Conservation (phyloP, 148 eudicot species). For the Fagopyrum homotropicum region DNA sequence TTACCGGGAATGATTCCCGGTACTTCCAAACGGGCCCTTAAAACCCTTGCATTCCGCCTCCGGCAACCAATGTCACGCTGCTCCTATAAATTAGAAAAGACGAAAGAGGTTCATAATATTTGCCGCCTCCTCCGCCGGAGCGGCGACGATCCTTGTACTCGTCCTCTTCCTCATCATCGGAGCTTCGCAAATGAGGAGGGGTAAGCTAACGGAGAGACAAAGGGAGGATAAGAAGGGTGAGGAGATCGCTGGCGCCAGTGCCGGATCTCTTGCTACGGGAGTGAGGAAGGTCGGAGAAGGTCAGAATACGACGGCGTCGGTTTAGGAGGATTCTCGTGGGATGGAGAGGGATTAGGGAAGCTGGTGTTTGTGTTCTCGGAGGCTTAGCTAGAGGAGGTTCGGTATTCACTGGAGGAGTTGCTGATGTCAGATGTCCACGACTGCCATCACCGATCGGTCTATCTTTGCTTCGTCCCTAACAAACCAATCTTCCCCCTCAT, state of each 20-base stretch:
- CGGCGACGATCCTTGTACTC: conserved; percentile 16
- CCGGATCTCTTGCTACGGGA: background rate
- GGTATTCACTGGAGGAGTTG: conserved; percentile 69
- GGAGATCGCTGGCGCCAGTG: background rate
- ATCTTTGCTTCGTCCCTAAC: no score
- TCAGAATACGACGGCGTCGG: conserved; percentile 20
- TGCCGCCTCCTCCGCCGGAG: conserved; percentile 19
- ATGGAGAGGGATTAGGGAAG: conserved; percentile 56
- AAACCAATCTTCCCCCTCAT: no score
- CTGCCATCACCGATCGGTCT: no score
- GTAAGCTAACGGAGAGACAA: conserved; percentile 8
- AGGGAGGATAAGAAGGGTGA: conserved; percentile 11
- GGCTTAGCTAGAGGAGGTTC: conserved; percentile 42
- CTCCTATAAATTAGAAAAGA: no score
- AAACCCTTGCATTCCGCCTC: no score
- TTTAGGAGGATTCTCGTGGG: conserved; percentile 42
- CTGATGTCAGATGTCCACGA: conserved; percentile 17
- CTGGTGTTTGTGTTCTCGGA: conserved; percentile 48
- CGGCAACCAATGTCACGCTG: no score
- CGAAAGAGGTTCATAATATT: no score
- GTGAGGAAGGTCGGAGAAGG: conserved; percentile 30
- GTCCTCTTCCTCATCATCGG: background rate
- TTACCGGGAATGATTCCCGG: no score
- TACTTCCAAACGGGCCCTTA: no score
- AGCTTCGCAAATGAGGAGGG: conserved; percentile 3